A percentile compares a stretch with the other conserved stretches of the same genome.
phyloP scores from a whole-genome alignment of 148 eudicot genomes.

The Diospyros lotus region DNA sequence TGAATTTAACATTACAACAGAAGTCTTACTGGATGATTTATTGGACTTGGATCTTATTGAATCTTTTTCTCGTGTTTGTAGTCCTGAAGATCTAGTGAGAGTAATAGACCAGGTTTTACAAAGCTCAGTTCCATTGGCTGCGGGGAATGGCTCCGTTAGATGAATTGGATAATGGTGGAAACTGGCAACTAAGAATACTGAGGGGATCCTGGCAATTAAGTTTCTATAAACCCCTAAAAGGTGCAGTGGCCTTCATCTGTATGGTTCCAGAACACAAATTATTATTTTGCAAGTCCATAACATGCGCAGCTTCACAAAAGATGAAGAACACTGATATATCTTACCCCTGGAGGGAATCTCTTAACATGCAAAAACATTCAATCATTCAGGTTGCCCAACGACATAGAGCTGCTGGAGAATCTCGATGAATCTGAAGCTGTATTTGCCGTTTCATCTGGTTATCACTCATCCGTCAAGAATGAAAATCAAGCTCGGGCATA shows the following conservation, averaged over 20 bases:
- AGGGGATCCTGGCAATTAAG: neutral
- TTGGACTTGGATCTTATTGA: constrained; percentile 15
- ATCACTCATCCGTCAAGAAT: neutral
- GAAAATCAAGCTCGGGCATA: neutral
- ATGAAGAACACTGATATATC: neutral
- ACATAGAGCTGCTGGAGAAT: neutral
- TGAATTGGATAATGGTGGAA: constrained; percentile 2
- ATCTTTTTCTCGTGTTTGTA: constrained; percentile 21
- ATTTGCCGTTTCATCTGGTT: constrained; percentile 1
- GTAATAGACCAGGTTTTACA: constrained; percentile 34
- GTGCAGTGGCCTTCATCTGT: neutral
- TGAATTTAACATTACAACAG: constrained; percentile 11
- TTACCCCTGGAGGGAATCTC: neutral
- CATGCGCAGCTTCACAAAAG: neutral
- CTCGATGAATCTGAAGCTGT: constrained; percentile 5
- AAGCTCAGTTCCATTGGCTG: constrained; percentile 14
- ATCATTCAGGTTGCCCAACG: neutral
- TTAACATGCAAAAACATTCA: neutral
- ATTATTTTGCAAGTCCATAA: neutral
- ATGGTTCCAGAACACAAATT: neutral
- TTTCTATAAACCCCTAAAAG: neutral
- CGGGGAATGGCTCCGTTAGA: neutral
- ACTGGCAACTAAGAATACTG: neutral
- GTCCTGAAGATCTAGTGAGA: constrained; percentile 41
- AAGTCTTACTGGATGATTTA: constrained; percentile 17